Base-by-base conservation (phyloP, 2,329 filamentous ascomycete species). In the Sphaerulina vaccinii region DNA sequence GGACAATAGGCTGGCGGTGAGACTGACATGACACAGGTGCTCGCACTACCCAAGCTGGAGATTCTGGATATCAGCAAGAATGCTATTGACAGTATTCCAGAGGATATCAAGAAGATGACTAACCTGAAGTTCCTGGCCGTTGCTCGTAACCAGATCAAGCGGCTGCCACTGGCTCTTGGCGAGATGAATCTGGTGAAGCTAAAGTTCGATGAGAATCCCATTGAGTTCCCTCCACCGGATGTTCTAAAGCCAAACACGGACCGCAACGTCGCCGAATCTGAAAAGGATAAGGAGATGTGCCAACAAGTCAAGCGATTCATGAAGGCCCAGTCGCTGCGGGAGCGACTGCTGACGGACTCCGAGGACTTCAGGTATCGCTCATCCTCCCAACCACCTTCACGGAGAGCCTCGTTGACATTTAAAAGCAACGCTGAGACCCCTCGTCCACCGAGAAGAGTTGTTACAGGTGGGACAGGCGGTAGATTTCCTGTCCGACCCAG, bases 51-150 rank as follows among this genome's bases (percentile, higher is more conserved):
- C 46, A 87, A 90, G 27, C 81, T 97, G 49, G 91, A 97, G 72
- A 96, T 96, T 53, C 81, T 97, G 55, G 92, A 97, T 72, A 79
- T 97, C 49, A 91, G 90, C 68, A 83, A 88, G 62, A 97, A 97
- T 68, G 89, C 87, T 68, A 84, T 97, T 55, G 82, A 81, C 41
- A 75, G 81, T 8, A 79, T 97, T 1, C 90, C 92, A 0, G 82
- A 85, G 40, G 87, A 91, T 48, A 88, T 96, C 56, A 82, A 81
- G 54, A 89, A 85, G 65, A 77, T 97, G 63, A 85, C 85, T 4
- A 95, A 89, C 1, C 75, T 97, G 58, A 95, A 95, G 66, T 91
- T 96, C 13, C 77, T 97, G 49, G 91, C 90, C 2, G 81, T 96
- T 29, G 87, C 88, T 61, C 88, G 88, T 66, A 96, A 96, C 68